phyloP scores from a whole-genome alignment of 2,329 filamentous ascomycete species.

The Sporothrix euskadiensis region DNA sequence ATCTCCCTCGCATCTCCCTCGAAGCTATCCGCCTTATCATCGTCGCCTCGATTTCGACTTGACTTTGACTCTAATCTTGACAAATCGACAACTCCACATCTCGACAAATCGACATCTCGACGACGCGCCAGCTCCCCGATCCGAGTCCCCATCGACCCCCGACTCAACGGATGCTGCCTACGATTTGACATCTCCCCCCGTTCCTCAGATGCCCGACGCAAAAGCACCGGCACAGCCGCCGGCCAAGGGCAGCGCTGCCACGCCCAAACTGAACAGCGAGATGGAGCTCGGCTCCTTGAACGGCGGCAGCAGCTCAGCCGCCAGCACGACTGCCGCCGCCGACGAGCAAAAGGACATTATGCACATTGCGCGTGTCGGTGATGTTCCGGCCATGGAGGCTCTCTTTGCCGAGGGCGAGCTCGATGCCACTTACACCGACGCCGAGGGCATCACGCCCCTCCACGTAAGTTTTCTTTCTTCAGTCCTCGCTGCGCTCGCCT shows the following conservation, averaged over 20 bases:
- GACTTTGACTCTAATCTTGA: not conserved
- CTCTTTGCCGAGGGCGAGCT: constrained; percentile 81
- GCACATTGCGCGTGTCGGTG: constrained; percentile 87
- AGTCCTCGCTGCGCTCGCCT: not conserved
- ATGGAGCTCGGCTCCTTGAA: constrained; percentile 56
- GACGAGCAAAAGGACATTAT: constrained; percentile 74
- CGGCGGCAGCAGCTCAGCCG: constrained; percentile 31
- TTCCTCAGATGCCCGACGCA: constrained; percentile 39
- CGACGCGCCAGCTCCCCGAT: not conserved
- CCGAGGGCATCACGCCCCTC: constrained; percentile 91
- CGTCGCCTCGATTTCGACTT: not conserved
- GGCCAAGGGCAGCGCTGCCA: constrained; percentile 54
- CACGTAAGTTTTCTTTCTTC: constrained; percentile 59
- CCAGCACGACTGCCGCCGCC: not conserved
- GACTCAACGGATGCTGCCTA: not conserved
- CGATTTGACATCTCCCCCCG: not conserved
- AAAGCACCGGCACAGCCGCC: constrained; percentile 52
- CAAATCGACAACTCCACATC: not conserved
- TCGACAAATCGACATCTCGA: not conserved
- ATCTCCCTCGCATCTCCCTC: not conserved
- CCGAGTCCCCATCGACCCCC: not conserved
- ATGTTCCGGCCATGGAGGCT: constrained; percentile 82
- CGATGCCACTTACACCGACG: constrained; percentile 80
- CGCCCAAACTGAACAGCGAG: constrained; percentile 58
- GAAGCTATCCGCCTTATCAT: not conserved